A percentile compares a stretch with the other conserved stretches of the same genome.
These are phyloP conservation scores for Colletotrichum neosansevieriae DNA, from an alignment of 2,329 filamentous ascomycete species.

Conservation along the genomic window DNA sequence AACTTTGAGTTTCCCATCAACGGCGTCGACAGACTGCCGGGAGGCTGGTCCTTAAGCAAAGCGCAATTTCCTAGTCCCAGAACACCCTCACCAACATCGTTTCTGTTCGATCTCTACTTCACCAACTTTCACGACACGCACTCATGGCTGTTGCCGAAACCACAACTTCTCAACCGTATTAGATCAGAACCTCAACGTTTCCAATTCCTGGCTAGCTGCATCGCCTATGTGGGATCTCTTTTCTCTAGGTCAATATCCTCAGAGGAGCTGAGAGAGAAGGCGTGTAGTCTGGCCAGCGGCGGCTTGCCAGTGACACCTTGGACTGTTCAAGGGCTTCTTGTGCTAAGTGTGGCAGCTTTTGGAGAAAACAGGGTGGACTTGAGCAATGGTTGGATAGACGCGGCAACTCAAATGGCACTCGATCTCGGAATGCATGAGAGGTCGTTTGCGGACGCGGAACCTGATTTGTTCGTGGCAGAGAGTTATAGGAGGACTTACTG, in stretches of 20 bases:
- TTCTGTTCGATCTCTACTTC: constrained; percentile 46
- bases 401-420: constrained; percentile 48
- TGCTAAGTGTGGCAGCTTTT: constrained; percentile 47
- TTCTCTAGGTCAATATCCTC: constrained; percentile 48
- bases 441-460: constrained; percentile 47
- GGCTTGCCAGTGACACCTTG: constrained; percentile 49
- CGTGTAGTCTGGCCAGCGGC: constrained; percentile 49
- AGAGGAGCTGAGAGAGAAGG: constrained; percentile 48
- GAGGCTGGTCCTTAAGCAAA: constrained; percentile 42
- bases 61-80: constrained; percentile 28
- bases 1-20: constrained; percentile 39
- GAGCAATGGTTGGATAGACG: constrained; percentile 46
- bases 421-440: constrained; percentile 51
- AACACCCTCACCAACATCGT: constrained; percentile 32
- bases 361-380: constrained; percentile 48
- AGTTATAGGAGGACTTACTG: constrained; percentile 57
- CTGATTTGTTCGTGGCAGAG: constrained; percentile 53
- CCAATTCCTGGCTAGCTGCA: constrained; percentile 49
- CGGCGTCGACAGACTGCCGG: constrained; percentile 43
- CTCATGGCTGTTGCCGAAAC: constrained; percentile 38
- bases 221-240: constrained; percentile 55
- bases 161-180: constrained; percentile 33
- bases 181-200: constrained; percentile 22
- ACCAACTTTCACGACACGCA: constrained; percentile 43
- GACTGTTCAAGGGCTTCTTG: constrained; percentile 50